Evolutionary conservation across 2,329 filamentous ascomycete genomes (phyloP).

Genomic region (Sordariomycetes sp.): DNA sequence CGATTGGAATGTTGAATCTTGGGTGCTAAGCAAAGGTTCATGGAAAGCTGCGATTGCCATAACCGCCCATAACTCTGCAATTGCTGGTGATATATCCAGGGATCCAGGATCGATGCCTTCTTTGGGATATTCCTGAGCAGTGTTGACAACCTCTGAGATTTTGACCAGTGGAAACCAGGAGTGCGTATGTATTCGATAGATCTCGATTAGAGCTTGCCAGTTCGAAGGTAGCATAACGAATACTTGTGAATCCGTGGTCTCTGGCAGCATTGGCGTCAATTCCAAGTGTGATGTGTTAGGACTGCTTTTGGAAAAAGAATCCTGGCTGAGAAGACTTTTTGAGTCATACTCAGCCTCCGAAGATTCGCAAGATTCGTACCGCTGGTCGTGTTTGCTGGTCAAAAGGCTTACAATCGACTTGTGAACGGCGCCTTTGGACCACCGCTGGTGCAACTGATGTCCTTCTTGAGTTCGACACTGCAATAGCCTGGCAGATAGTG

Average conservation of each 20-base stretch:
- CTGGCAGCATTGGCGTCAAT: too few relatives aligned
- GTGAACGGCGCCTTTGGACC: slow-evolving; percentile 54
- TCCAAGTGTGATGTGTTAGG: too few relatives aligned
- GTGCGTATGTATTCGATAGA: slow-evolving; percentile 69
- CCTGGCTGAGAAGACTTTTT: too few relatives aligned
- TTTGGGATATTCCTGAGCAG: slow-evolving; percentile 30
- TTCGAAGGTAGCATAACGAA: slow-evolving; percentile 33
- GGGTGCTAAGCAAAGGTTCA: too few relatives aligned
- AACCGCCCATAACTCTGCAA: slow-evolving; percentile 52
- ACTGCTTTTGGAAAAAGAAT: too few relatives aligned
- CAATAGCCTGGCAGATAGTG: too few relatives aligned
- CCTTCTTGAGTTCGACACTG: too few relatives aligned
- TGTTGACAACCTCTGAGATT: slow-evolving; percentile 49
- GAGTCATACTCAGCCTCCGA: too few relatives aligned
- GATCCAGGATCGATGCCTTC: slow-evolving; percentile 19
- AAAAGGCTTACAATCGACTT: slow-evolving; percentile 54
- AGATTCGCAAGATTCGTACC: too few relatives aligned
- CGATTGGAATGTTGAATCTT: too few relatives aligned
- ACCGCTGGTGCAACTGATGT: slow-evolving; percentile 50
- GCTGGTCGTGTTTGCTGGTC: slow-evolving; percentile 28
- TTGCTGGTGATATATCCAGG: slow-evolving; percentile 19
- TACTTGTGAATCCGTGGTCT: too few relatives aligned
- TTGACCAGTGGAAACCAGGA: slow-evolving; percentile 69
- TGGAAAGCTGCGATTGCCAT: slow-evolving; percentile 50
- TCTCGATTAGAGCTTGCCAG: slow-evolving; percentile 54